Conservation (phyloP, 306 rosid genomes). For the Mimosa bimucronata region DNA sequence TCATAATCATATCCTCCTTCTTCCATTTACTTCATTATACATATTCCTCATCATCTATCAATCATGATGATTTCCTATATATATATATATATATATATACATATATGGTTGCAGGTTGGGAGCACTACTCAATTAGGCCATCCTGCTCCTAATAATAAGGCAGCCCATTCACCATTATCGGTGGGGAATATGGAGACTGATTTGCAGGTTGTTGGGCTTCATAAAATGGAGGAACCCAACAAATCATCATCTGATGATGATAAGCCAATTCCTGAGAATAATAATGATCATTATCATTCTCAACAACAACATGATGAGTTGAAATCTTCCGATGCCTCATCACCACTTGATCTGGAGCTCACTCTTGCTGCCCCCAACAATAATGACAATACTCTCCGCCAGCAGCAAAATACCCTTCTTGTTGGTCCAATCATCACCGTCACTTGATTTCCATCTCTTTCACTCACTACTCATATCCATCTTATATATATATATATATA, state of each 20-base stretch:
- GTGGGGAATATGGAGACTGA: constrained; percentile 19
- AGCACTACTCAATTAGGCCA: neutral
- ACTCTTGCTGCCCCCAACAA: constrained; percentile 55
- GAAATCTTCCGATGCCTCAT: constrained; percentile 37
- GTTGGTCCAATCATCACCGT: constrained; percentile 64
- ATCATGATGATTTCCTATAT: too few relatives aligned
- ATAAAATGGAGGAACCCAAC: constrained; percentile 19
- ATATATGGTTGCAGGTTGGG: constrained; percentile 48
- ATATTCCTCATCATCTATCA: too few relatives aligned
- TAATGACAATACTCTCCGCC: constrained; percentile 26
- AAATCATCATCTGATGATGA: neutral
- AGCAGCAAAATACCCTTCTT: constrained; percentile 50
- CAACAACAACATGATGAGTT: constrained; percentile 24
- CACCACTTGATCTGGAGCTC: constrained; percentile 59
- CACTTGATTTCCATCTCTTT: constrained; percentile 28
- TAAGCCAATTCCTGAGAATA: constrained; percentile 21
- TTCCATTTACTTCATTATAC: neutral
- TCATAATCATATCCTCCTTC: too few relatives aligned
- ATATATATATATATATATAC: too few relatives aligned
- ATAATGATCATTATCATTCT: neutral
- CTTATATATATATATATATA: neutral
- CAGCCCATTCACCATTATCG: neutral
- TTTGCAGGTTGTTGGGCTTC: constrained; percentile 18
- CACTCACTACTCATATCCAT: neutral
- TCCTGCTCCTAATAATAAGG: constrained; percentile 16